Percentiles rank a stretch among this genome's conserved stretches.
These are phyloP conservation scores for Phytophthora rubi DNA, from an alignment of 352 stramenopile genomes.

Conservation along the genomic window DNA sequence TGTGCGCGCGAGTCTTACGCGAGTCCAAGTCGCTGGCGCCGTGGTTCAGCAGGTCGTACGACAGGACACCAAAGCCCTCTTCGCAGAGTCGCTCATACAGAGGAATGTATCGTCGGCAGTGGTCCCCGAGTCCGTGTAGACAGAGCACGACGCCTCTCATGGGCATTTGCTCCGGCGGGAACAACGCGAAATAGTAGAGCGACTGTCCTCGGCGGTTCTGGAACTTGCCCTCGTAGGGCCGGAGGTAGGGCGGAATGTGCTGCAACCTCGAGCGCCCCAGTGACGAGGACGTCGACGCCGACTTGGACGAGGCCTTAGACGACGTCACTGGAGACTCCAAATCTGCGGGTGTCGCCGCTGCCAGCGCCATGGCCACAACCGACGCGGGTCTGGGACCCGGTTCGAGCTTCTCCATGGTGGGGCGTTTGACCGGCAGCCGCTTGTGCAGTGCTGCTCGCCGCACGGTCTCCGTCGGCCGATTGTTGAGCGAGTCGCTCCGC, in stretches of 20 bases:
- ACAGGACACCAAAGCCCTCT: conserved; percentile 54
- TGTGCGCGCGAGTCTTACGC: conserved; percentile 37
- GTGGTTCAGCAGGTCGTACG: conserved; percentile 63
- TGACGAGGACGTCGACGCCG: conserved; percentile 13
- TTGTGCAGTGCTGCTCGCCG: conserved; percentile 5
- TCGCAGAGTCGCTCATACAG: conserved; percentile 53
- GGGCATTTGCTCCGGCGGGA: conserved; percentile 37
- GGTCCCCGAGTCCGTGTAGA: conserved; percentile 62
- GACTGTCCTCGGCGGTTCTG: conserved; percentile 45
- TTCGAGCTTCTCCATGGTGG: conserved; percentile 22
- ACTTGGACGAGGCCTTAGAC: conserved; percentile 20
- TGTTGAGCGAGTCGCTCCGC: conserved; percentile 11
- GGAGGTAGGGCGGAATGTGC: conserved; percentile 31
- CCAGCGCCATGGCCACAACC: conserved; percentile 30
- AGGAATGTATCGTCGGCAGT: conserved; percentile 52
- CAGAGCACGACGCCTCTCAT: conserved; percentile 57
- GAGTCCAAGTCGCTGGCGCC: conserved; percentile 47
- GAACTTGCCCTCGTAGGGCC: conserved; percentile 46
- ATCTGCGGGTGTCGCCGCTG: conserved; percentile 25
- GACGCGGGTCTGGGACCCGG: conserved; percentile 17
- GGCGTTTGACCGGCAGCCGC: conserved; percentile 4
- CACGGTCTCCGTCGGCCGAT: conserved; percentile 8
- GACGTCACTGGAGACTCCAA: conserved; percentile 13
- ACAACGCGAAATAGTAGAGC: conserved; percentile 58
- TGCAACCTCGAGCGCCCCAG: conserved; percentile 10